These are phyloP conservation scores for Scutellaria galericulata DNA, from an alignment of 257 asterid genomes.

Conservation along the genomic window DNA sequence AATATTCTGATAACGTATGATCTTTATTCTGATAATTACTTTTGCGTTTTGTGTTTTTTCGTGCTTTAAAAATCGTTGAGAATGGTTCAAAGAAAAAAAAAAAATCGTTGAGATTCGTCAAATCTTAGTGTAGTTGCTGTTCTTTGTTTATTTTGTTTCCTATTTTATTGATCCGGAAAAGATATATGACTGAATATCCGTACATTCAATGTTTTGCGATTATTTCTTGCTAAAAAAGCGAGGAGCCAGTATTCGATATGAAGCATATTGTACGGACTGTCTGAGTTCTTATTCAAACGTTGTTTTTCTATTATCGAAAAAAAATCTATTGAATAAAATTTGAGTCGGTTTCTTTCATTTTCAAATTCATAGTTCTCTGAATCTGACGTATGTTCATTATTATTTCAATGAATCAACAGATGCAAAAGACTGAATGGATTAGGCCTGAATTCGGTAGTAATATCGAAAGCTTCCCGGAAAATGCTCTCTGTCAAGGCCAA, in stretches of 20 bases:
- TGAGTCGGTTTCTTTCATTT: not conserved
- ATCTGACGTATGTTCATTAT: conserved; percentile 8
- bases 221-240: too few species aligned
- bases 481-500: conserved; percentile 62
- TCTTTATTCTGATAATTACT: not conserved
- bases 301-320: too few species aligned
- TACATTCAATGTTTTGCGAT: not conserved
- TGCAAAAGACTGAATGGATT: conserved; percentile 74
- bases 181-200: not conserved
- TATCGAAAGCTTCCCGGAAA: conserved; percentile 63
- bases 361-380: not conserved
- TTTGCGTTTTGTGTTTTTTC: not conserved
- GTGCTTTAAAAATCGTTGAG: not conserved
- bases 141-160: too few species aligned
- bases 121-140: not conserved
- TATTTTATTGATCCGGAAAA: not conserved
- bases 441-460: conserved; percentile 56
- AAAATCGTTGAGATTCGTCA: not conserved
- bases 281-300: not conserved
- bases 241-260: too few species aligned
- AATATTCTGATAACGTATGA: conserved; percentile 70
- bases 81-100: too few species aligned
- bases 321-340: not conserved
- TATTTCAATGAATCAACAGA: conserved; percentile 41
- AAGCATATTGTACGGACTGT: not conserved